Evolutionary conservation across 2,329 filamentous ascomycete genomes (phyloP), one percentile per base, ranked within the genome.

Genomic region (Xylaria sp.): DNA sequence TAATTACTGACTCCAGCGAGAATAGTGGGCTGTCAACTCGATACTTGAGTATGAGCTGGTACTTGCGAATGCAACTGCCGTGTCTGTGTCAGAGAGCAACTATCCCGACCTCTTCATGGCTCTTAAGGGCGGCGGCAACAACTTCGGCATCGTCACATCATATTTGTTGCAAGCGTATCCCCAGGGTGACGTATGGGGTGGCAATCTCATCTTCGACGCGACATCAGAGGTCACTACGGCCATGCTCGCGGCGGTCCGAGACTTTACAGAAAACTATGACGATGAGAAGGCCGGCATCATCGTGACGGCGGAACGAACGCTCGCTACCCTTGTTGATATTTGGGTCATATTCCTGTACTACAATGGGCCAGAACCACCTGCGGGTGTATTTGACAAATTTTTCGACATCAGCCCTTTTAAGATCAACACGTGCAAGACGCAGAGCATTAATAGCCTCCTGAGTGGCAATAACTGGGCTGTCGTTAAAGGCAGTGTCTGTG

Each of bases 311-410:
- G 81, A 87, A 71, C 79, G 83, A 17, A 81, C 81, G 0, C 69
- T 78, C 3, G 73, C 80, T 2, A 79, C 80, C 11, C 65, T 83
- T 0, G 70, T 87, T 53, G 81, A 88, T 67, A 79, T 85, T 22
- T 89, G 86, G 85, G 81, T 87, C 64, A 76, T 90, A 66, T 90
- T 90, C 76, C 74, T 88, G 39, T 90, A 88, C 78, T 90, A 90
- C 74, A 86, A 90, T 74, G 88, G 85, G 0, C 81, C 83, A 0
- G 75, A 77, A 57, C 83, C 83, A 0, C 87, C 88, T 0, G 72
- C 78, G 1, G 83, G 79, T 4, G 81, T 86, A 1, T 90, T 91
- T 65, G 80, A 83, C 63, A 83, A 84, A 63, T 90, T 90, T 75
- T 82, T 83, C 1, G 79, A 79, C 44, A 79, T 86, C 53, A 63